These are phyloP conservation scores for Mortierella antarctica DNA, from an alignment of 192 early-diverging fungal species.

Conservation along the genomic window DNA sequence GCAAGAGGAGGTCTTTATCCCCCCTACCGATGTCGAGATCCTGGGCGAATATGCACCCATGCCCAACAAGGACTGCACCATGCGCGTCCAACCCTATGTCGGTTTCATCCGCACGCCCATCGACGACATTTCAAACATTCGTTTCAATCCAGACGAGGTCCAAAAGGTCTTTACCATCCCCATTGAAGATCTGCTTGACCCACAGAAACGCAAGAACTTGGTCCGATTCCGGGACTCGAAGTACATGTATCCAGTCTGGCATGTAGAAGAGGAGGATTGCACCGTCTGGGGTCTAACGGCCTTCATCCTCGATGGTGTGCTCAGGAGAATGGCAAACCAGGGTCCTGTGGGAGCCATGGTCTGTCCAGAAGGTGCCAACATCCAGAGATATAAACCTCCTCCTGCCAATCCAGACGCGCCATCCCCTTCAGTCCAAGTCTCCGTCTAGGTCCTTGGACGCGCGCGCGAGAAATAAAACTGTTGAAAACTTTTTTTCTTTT, in stretches of 20 bases:
- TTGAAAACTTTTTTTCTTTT: no score
- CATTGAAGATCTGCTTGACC: conserved; percentile 72
- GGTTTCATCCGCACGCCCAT: conserved; percentile 61
- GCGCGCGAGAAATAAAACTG: not conserved
- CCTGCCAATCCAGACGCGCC: not conserved
- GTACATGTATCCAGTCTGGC: conserved; percentile 66
- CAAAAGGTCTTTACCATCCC: conserved; percentile 75
- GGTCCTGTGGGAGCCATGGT: conserved; percentile 42
- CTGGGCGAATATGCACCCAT: conserved; percentile 71
- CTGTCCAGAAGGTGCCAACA: conserved; percentile 28
- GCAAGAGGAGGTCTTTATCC: conserved; percentile 80
- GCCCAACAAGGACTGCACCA: conserved; percentile 68
- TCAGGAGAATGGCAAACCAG: conserved; percentile 25
- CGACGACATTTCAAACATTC: conserved; percentile 51
- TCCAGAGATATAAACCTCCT: conserved; percentile 32
- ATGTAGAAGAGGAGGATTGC: conserved; percentile 56
- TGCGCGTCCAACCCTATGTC: conserved; percentile 71
- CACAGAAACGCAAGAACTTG: conserved; percentile 34
- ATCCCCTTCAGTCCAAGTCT: not conserved
- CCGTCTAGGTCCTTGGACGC: not conserved
- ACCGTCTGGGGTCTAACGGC: conserved; percentile 83
- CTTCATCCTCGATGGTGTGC: conserved; percentile 74
- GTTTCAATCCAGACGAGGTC: conserved; percentile 75
- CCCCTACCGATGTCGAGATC: conserved; percentile 56
- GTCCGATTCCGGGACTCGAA: conserved; percentile 65